Percentiles rank a stretch among this genome's conserved stretches.
Conservation (phyloP, 345 rosid genomes). For the Balakata baccata region DNA sequence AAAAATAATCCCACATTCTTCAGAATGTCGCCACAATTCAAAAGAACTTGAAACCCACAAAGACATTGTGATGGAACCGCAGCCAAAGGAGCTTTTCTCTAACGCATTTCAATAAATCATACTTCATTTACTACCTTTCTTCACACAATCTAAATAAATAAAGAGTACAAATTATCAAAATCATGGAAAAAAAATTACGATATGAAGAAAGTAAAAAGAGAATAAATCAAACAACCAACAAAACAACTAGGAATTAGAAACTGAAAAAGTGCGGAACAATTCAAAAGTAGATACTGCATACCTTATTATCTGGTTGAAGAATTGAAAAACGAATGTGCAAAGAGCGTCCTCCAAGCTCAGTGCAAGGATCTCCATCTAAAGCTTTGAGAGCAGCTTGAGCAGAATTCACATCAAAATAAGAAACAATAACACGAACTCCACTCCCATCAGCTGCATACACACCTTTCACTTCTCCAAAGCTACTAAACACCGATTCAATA, state of each 20-base stretch:
- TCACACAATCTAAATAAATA: neutral
- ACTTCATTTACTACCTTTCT: neutral
- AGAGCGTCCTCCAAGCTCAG: slow-evolving; percentile 58
- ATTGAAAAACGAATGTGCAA: slow-evolving; percentile 74
- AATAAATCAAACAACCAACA: neutral
- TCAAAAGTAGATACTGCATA: slow-evolving; percentile 5
- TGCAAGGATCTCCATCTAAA: slow-evolving; percentile 52
- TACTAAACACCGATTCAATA: slow-evolving; percentile 52
- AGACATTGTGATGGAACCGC: neutral
- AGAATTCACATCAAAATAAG: slow-evolving; percentile 39
- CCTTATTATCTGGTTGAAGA: slow-evolving; percentile 49
- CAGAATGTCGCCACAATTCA: neutral
- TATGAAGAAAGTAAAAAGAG: neutral
- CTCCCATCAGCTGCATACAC: slow-evolving; percentile 82
- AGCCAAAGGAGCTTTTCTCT: neutral
- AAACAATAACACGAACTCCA: slow-evolving; percentile 79
- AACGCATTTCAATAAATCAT: neutral
- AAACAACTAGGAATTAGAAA: neutral
- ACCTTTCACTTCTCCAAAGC: slow-evolving; percentile 64
- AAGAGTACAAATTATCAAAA: neutral
- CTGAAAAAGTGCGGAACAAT: neutral
- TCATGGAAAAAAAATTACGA: neutral
- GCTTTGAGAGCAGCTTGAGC: slow-evolving; percentile 64
- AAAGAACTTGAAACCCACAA: neutral
- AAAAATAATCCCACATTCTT: neutral